Base-by-base conservation (phyloP, 148 eudicot species). In the Silene conica region DNA sequence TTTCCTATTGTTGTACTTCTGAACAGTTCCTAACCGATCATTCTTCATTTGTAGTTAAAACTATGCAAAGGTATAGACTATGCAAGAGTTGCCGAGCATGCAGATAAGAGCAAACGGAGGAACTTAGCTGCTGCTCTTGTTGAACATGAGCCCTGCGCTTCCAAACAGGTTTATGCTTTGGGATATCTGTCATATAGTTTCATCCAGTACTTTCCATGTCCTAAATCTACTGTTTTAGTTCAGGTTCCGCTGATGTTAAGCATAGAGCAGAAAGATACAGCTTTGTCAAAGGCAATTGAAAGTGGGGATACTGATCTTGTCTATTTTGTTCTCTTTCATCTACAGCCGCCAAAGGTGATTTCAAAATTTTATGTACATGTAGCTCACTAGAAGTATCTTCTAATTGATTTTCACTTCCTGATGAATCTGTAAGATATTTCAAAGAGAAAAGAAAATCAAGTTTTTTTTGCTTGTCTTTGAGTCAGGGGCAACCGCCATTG, bases 261-360 rank as follows among this genome's bases (percentile, higher is more conserved):
- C 85, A 95, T 95, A 67, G 98, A 92, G 78, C 96, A 95, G 85
- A 94, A 92, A 86, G 94, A 92, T 77, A 70, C 90, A 46, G 97
- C 99, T 80, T 87, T 95, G 76, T 64, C 84, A 70, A 95, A 92
- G 86, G 90, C 99, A 76, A 87, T 86, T 67, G 97, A 92, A 86
- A 90, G 99, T 79, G 99, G 97, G 77, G 99, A 95, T 77, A 92
- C 97, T 76, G 99, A 92, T 86, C 97, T 92, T 76, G 92, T 90
- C 66, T 92, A 92, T 83, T 90, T 95, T 84, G 99, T 92, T 41
- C 76, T 95, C 41, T 95, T 92, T 81, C 97, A 95, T 84, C 86
- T 90, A 65, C 87, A 31, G 34, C 34, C 89, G 96, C 89, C 86
- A 73, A 95, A 95, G 94, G 99, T 95, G 79, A 70, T 8, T 55